Percentiles rank a stretch among this genome's conserved stretches.
Evolutionary conservation across 495 filamentous ascomycete genomes (phyloP).

Genomic region (Penicillium atrosanguineum): DNA sequence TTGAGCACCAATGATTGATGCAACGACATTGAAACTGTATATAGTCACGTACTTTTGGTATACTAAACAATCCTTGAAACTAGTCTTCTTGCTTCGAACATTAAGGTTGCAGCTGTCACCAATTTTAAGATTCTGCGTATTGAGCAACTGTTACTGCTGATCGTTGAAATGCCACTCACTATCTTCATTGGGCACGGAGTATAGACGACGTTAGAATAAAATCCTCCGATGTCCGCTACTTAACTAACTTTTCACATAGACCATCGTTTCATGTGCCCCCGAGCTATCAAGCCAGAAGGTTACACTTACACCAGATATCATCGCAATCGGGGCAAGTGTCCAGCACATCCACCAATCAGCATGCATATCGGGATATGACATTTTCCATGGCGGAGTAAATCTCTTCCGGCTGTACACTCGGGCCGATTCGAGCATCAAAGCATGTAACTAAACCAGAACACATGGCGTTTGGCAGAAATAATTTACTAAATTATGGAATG

Average conservation of each 20-base stretch:
- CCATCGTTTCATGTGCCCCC: neutral
- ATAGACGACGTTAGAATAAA: neutral
- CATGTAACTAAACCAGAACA: neutral
- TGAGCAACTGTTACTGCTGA: neutral
- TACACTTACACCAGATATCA: no score
- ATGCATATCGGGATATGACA: conserved; percentile 13
- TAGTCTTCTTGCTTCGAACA: neutral
- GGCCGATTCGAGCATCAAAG: neutral
- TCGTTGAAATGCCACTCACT: neutral
- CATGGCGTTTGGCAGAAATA: neutral
- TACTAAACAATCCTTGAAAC: neutral
- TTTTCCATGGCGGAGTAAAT: conserved; percentile 20
- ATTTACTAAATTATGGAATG: neutral
- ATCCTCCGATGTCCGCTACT: neutral
- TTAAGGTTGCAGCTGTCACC: neutral
- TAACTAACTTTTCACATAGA: neutral
- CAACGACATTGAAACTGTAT: neutral
- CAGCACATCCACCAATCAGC: conserved; percentile 5
- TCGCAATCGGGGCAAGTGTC: no score
- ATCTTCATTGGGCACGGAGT: neutral
- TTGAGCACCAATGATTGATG: conserved; percentile 29
- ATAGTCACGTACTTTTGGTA: neutral
- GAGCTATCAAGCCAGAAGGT: neutral
- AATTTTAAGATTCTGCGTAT: neutral
- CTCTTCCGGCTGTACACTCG: conserved; percentile 11